Base-by-base conservation (phyloP, 2,329 filamentous ascomycete genomes). In the Rhynchosporium graminicola region DNA sequence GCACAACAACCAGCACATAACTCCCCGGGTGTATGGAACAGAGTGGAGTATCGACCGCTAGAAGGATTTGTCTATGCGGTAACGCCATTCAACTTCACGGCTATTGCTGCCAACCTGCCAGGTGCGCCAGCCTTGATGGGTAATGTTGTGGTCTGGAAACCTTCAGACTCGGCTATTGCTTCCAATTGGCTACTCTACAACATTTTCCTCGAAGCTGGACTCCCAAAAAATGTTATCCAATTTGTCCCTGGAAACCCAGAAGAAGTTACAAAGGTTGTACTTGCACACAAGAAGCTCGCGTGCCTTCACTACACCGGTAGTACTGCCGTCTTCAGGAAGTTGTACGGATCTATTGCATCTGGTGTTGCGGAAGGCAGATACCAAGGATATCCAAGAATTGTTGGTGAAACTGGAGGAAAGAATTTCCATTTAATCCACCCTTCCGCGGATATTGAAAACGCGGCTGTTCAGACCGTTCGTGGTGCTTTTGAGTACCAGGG, bases 101-200 rank as follows among this genome's bases (percentile, higher is more conserved):
- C 93, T 66, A 96, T 98, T 70, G 92, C 87, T 10, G 94, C 89
- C 61, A 97, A 97, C 78, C 82, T 98, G 47, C 86, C 90, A 15
- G 89, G 86, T 54, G 88, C 91, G 0, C 92, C 94, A 13, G 92
- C 92, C 0, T 80, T 97, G 60, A 87, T 97, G 81, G 93, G 93
- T 63, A 98, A 98, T 76, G 94, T 97, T 1, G 92, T 97, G 4
- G 79, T 98, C 52, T 98, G 93, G 93, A 98, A 98, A 82, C 93
- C 93, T n/a, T 95, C 91, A 13, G 91, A 94, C 69, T 88, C 82
- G 15, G 91, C 93, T 43, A 90, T 97, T 66, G 89, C 89, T n/a
- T 92, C 90, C 66, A 96, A 93, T 80, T 96, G 90, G 86, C 81
- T 98, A 61, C 81, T 97, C 50, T 93, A 97, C 80, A 84, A 93